A percentile compares a stretch with the other conserved stretches of the same genome.
These are phyloP conservation scores for Buxus sempervirens DNA, from an alignment of 164 flowering plant genomes.

Conservation along the genomic window DNA sequence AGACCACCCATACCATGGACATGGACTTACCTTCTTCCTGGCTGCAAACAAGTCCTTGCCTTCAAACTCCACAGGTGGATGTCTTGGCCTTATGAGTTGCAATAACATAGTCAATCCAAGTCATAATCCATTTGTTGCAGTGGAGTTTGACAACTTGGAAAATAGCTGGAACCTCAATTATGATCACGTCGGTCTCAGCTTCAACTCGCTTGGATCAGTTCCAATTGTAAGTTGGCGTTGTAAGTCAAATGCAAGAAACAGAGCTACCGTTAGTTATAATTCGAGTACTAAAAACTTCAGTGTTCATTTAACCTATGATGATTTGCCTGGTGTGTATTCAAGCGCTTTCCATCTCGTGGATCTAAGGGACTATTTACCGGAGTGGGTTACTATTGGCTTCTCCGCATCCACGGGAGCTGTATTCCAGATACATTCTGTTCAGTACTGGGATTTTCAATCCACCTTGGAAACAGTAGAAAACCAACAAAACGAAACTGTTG, in stretches of 20 bases:
- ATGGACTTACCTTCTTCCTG: slow-evolving; percentile 4
- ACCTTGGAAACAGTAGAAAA: background rate
- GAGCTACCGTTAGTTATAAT: background rate
- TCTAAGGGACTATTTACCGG: slow-evolving; percentile 1
- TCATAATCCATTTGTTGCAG: background rate
- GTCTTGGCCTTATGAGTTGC: background rate
- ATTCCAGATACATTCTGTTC: background rate
- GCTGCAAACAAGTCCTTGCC: background rate
- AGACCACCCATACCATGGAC: too few relatives aligned
- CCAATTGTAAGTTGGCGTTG: background rate
- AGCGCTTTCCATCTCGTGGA: background rate
- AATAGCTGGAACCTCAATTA: background rate
- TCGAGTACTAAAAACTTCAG: background rate
- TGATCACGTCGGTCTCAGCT: background rate
- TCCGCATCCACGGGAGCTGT: background rate
- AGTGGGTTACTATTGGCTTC: background rate
- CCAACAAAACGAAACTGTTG: too few relatives aligned
- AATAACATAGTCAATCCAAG: background rate
- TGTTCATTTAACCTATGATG: background rate
- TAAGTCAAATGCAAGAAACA: too few relatives aligned
- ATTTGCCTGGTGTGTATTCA: too few relatives aligned
- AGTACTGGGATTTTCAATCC: background rate
- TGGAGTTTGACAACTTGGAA: too few relatives aligned
- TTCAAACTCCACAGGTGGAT: background rate
- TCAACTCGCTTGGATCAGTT: background rate